A percentile compares a stretch with the other conserved stretches of the same genome.
phyloP scores from a whole-genome alignment of 1,284 basidiomycete genomes.

The Austroboletus niveus region DNA sequence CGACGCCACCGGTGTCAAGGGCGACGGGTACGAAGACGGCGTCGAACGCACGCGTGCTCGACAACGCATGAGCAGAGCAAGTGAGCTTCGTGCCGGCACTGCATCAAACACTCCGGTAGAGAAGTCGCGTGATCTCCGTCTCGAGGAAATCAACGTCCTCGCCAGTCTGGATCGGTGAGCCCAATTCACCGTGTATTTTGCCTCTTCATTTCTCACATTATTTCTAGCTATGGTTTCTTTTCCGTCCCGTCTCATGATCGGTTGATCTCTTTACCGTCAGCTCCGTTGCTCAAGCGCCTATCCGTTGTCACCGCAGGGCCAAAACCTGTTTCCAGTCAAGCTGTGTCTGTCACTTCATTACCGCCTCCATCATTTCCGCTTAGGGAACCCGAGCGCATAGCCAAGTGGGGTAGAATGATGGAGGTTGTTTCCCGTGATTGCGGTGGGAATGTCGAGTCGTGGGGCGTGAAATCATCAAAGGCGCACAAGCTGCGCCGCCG shows the following conservation, averaged over 20 bases:
- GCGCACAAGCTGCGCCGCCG: constrained; percentile 66
- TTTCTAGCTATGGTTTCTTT: constrained; percentile 82
- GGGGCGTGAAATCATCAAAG: constrained; percentile 67
- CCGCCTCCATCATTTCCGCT: constrained; percentile 46
- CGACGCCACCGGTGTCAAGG: constrained; percentile 81
- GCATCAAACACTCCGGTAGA: constrained; percentile 56
- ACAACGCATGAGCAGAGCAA: constrained; percentile 56
- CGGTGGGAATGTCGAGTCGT: constrained; percentile 76
- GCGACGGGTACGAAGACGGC: constrained; percentile 90
- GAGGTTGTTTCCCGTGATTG: constrained; percentile 61
- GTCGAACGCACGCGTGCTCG: constrained; percentile 91
- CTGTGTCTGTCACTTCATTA: constrained; percentile 43
- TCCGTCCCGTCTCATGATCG: constrained; percentile 74
- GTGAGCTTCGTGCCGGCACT: constrained; percentile 53
- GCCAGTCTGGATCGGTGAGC: constrained; percentile 77
- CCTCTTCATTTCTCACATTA: constrained; percentile 18
- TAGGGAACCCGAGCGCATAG: constrained; percentile 72
- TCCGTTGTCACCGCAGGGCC: constrained; percentile 46
- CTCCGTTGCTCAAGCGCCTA: constrained; percentile 64
- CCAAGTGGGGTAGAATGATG: constrained; percentile 91
- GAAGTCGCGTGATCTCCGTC: constrained; percentile 57
- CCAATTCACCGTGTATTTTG: constrained; percentile 5
- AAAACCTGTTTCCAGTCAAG: constrained; percentile 38
- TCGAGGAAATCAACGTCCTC: constrained; percentile 68
- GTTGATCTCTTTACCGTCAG: constrained; percentile 62